Evolutionary conservation across 2,329 filamentous ascomycete genomes (phyloP), one percentile per base, ranked within the genome.

Genomic region (Aspergillus sp.): DNA sequence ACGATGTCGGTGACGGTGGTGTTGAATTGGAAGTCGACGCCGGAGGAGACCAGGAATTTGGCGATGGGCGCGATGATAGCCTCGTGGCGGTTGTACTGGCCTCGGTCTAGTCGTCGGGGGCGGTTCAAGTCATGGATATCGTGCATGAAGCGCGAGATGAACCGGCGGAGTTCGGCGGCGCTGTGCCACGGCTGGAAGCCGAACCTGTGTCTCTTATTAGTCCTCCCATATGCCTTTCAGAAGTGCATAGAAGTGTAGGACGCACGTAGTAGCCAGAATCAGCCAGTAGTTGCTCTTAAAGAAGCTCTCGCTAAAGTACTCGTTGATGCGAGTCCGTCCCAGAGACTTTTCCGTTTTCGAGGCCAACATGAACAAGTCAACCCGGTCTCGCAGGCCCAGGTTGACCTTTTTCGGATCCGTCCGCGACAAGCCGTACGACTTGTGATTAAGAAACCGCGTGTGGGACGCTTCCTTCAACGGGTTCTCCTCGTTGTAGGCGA

Each of bases 151-250:
- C 58, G 54, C 10, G 58, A 58, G 9, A 68, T 38, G 17, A 53
- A 58, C 3, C 66, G 59, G 4, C 60, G 60, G 43, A 69, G 63
- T 50, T 68, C 65, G 11, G 59, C 56, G 0, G 65, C 66, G 36
- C 64, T 66, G 58, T 69, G 65, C 44, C 58, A 60, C 3, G 63
- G 58, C 46, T 64, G 62, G 47, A 69, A 64, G 10, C 60, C 60
- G 48, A 68, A 65, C 13, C 64, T 65, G 31, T 17, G 5, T 23
- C n/a, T 23, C 13, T n/a, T 19, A 14, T 16, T 25, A 34, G 20
- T 14, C 19, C 10, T 16, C 31, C 1, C 7, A 10, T 17, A 9
- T 40, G 5, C 13, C 19, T 21, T 14, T 11, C n/a, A 19, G 38
- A 25, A 47, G 5, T 14, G 3, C 3, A 14, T 10, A 48, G 20